Percentiles rank a stretch among this genome's conserved stretches.
Conservation (phyloP, 345 rosid genomes). For the Physaria fendleri region DNA sequence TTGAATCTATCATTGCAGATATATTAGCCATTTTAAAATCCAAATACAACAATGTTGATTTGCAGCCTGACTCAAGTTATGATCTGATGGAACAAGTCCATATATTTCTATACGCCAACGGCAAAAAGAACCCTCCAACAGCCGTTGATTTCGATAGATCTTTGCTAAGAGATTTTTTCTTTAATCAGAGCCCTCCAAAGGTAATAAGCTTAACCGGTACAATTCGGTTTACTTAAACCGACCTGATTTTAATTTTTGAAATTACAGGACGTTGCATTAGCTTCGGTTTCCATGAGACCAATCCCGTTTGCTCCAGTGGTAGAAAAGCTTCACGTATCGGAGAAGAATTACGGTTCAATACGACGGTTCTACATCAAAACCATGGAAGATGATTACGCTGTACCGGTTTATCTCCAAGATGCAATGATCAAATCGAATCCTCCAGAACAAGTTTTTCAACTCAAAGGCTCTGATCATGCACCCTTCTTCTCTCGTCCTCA, state of each 20-base stretch:
- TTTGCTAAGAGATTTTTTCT: conserved; percentile 58
- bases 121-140: conserved; percentile 75
- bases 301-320: conserved; percentile 87
- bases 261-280: conserved; percentile 83
- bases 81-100: conserved; percentile 76
- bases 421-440: conserved; percentile 46
- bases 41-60: neutral
- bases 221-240: conserved; percentile 1
- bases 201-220: conserved; percentile 26
- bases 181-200: conserved; percentile 87
- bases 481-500: conserved; percentile 76
- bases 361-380: conserved; percentile 56
- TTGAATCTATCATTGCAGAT: too few relatives aligned
- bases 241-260: neutral
- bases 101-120: conserved; percentile 74
- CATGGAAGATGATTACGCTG: conserved; percentile 40
- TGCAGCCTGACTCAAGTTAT: conserved; percentile 51
- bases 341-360: conserved; percentile 45
- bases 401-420: conserved; percentile 47
- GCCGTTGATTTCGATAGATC: conserved; percentile 88
- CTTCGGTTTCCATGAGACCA: conserved; percentile 90
- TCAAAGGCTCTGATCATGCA: conserved; percentile 68
- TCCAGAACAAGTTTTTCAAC: conserved; percentile 48
- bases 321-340: conserved; percentile 67
- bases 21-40: neutral